Conservation (phyloP, 805 yeast species). For the Yarrowia divulgata region DNA sequence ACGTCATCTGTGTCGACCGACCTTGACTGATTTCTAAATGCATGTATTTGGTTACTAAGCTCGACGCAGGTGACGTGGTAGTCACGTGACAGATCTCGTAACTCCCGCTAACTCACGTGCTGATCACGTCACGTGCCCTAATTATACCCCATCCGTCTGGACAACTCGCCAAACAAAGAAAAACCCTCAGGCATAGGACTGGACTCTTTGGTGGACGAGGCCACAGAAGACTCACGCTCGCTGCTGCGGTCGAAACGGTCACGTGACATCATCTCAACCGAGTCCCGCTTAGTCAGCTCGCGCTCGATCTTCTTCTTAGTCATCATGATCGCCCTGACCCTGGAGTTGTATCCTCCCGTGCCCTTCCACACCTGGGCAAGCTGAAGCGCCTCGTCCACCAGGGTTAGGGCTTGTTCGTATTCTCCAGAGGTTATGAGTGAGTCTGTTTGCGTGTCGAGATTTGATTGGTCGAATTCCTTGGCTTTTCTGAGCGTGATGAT, state of each 20-base stretch:
- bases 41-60: no score
- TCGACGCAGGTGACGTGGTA: no score
- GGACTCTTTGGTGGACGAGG: neutral
- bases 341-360: conserved; percentile 41
- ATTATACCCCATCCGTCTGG: conserved; percentile 36
- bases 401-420: conserved; percentile 41
- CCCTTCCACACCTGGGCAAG: conserved; percentile 47
- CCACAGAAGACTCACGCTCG: conserved; percentile 11
- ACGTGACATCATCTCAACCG: neutral
- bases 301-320: conserved; percentile 44
- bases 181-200: conserved; percentile 28
- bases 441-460: conserved; percentile 48
- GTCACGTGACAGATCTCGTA: no score
- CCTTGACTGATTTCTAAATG: no score
- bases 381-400: conserved; percentile 40
- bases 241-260: neutral
- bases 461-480: conserved; percentile 43
- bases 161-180: conserved; percentile 25
- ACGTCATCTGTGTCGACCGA: no score
- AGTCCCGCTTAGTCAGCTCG: neutral
- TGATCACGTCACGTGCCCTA: neutral
- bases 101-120: no score
- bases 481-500: conserved; percentile 46
- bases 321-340: conserved; percentile 44
- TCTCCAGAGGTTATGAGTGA: conserved; percentile 41